These are phyloP conservation scores for Wickerhamomyces sp. DNA, from an alignment of 1,139 yeast species.

Conservation along the genomic window DNA sequence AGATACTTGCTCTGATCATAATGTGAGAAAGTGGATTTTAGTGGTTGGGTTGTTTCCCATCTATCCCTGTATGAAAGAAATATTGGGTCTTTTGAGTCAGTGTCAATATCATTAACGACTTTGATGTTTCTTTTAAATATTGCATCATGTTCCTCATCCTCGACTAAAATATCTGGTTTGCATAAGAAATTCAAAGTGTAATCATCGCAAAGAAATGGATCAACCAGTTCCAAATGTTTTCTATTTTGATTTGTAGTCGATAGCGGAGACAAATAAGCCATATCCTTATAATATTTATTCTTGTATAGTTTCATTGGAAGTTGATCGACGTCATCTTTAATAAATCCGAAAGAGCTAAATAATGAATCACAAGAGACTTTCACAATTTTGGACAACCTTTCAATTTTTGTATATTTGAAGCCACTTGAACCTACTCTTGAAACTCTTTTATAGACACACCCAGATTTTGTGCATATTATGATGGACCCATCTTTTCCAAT, in stretches of 20 bases:
- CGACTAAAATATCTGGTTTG: slow-evolving; percentile 11
- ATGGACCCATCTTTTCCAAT: slow-evolving; percentile 67
- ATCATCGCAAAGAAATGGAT: slow-evolving; percentile 5
- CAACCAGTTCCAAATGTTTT: slow-evolving; percentile 15
- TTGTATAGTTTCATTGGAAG: slow-evolving; percentile 46
- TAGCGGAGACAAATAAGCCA: slow-evolving; percentile 47
- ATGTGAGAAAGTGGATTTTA: slow-evolving; percentile 12
- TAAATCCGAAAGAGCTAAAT: slow-evolving; percentile 65
- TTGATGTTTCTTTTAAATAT: slow-evolving; percentile 3
- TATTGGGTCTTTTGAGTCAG: slow-evolving; percentile 8
- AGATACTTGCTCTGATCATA: slow-evolving; percentile 2
- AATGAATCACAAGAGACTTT: slow-evolving; percentile 62
- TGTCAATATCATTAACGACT: slow-evolving; percentile 2
- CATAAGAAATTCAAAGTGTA: slow-evolving; percentile 14
- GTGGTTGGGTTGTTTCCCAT: slow-evolving; percentile 8
- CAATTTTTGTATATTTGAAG: slow-evolving; percentile 52
- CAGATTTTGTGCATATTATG: slow-evolving; percentile 62
- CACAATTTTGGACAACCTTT: slow-evolving; percentile 48
- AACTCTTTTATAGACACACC: slow-evolving; percentile 52
- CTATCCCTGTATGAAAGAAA: slow-evolving; percentile 6
- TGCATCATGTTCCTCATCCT: slow-evolving; percentile 15
- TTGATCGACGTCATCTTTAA: slow-evolving; percentile 58
- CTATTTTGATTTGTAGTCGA: slow-evolving; percentile 17
- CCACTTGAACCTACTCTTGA: slow-evolving; percentile 29
- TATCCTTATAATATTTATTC: slow-evolving; percentile 43